Evolutionary conservation across 352 stramenopile species (phyloP), one percentile per base, ranked within the genome.

Genomic region (Globisporangium nodosum): DNA sequence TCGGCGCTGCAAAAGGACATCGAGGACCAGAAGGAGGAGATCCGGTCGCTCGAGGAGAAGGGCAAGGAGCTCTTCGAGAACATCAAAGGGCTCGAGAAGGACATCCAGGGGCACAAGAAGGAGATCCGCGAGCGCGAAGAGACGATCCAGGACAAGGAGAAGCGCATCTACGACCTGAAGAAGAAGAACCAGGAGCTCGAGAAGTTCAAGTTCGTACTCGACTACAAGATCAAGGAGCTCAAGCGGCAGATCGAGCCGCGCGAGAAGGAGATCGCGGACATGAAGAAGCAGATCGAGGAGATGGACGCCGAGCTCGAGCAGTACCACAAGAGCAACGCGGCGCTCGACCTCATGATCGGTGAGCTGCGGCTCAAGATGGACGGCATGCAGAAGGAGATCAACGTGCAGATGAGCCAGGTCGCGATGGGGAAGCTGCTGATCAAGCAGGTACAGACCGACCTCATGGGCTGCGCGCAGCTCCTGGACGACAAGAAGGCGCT

Each of bases 151-250:
- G 93, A 98, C 71, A 98, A 98, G 63, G 94, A 98, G 56, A 98
- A 98, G 64, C 88, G 91, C 49, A 98, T 98, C 54, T 98, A 98
- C 66, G 94, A 98, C 47, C 63, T 98, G 16, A 98, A 98, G 70
- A 98, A 98, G 78, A 98, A 98, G 68, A 98, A 98, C 65, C 90
- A 97, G 62, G 92, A 98, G 69, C 73, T 98, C 21, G 94, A 98
- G 49, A 98, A 98, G 70, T 98, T 98, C 72, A 98, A 98, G 67
- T 98, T 98, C 54, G 92, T 98, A 43, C 65, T 98, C 31, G 93
- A 98, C 65, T 98, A 97, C 79, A 98, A 98, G 70, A 98, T 98
- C 74, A 97, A 97, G 62, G 94, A 98, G 75, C 70, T 98, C 5
- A 98, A 98, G 72, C 81, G 91, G 3, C 94, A 98, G 71, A 98